A percentile compares a stretch with the other conserved stretches of the same genome.
Conservation (phyloP, 768 basidiomycete species). For the Daedaleopsis nitida region DNA sequence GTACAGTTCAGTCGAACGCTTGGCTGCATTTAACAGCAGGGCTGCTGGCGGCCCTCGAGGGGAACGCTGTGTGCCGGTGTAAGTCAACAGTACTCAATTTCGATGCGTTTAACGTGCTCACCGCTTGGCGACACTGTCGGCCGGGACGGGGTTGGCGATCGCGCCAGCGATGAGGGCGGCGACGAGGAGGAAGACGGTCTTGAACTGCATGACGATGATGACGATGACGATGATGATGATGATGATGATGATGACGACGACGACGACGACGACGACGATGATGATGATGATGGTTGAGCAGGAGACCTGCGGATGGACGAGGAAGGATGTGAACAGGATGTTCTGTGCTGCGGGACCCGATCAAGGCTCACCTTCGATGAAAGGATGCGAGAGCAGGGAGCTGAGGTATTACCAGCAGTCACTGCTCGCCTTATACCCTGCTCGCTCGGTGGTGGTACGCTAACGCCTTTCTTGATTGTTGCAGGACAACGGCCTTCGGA, state of each 20-base stretch:
- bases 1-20: not conserved
- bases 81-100: not conserved
- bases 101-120: not conserved
- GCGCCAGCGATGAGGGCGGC: constrained; percentile 4
- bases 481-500: not conserved
- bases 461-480: not conserved
- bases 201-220: constrained; percentile 2
- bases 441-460: not conserved
- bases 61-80: not conserved
- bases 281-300: not conserved
- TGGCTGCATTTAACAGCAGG: constrained; percentile 14
- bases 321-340: not conserved
- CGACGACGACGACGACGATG: not conserved
- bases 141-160: not conserved
- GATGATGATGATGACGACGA: not conserved
- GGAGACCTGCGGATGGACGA: not conserved
- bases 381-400: not conserved
- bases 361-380: not conserved
- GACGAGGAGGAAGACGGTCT: constrained; percentile 1
- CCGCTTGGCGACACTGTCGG: constrained; percentile 1
- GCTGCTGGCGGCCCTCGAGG: constrained; percentile 12
- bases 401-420: not conserved
- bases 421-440: not conserved
- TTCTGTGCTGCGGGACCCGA: not conserved
- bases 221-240: not conserved